Evolutionary conservation across 257 asterid genomes (phyloP).

Genomic region (Solanum sparsipilum): DNA sequence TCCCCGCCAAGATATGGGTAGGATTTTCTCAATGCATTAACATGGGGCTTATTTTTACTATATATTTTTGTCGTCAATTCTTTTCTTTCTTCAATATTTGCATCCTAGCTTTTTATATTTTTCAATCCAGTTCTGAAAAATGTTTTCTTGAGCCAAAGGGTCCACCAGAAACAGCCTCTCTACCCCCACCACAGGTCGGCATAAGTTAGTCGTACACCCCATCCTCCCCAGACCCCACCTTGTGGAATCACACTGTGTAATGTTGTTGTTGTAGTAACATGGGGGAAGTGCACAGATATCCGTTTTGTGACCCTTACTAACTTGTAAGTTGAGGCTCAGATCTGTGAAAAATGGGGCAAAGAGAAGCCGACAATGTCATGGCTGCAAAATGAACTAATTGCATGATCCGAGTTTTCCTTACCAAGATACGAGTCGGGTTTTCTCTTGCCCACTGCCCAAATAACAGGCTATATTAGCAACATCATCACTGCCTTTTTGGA

Average conservation of each 20-base stretch:
- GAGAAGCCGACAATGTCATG: not conserved
- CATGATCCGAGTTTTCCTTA: not conserved
- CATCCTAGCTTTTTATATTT: not conserved
- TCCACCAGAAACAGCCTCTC: not conserved
- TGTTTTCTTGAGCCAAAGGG: not conserved
- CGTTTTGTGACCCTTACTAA: not conserved
- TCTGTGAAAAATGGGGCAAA: not conserved
- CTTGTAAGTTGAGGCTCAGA: not conserved
- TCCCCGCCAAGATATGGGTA: slow-evolving; percentile 14
- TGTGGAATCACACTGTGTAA: not conserved
- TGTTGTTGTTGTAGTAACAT: not conserved
- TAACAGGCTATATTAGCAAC: not conserved
- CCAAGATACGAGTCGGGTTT: not conserved
- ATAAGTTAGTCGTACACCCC: not conserved
- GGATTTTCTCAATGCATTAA: not conserved
- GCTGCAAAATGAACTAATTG: not conserved
- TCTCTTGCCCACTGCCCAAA: not conserved
- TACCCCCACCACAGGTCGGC: not conserved
- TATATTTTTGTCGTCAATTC: not conserved
- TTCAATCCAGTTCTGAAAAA: not conserved
- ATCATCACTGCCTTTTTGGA: not conserved
- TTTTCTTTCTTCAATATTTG: not conserved
- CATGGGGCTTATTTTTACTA: not conserved
- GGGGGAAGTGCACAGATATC: not conserved
- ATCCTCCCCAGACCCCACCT: not conserved